Evolutionary conservation across 1,139 yeast genomes (phyloP).

Genomic region (Magnusiomyces tetraspermus): DNA sequence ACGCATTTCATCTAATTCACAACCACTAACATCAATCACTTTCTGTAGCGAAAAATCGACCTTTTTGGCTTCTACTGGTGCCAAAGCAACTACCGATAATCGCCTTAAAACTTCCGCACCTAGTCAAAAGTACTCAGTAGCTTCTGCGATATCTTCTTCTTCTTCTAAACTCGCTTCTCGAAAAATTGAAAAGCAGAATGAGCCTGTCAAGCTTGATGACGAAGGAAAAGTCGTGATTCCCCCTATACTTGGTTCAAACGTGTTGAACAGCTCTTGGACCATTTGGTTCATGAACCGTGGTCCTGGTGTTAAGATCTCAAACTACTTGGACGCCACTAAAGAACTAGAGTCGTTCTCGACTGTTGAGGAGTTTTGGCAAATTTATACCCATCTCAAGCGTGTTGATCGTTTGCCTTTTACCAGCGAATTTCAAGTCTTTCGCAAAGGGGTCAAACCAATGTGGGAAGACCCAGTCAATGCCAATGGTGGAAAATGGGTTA

Average conservation of each 20-base stretch:
- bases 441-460: conserved; percentile 55
- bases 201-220: conserved; percentile 7
- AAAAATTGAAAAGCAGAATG: not conserved
- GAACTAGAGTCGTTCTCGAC: conserved; percentile 33
- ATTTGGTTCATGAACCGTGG: conserved; percentile 34
- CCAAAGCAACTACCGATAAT: conserved; percentile 4
- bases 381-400: conserved; percentile 41
- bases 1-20: too few species aligned
- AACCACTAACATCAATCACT: too few species aligned
- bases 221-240: conserved; percentile 17
- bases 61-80: conserved; percentile 24
- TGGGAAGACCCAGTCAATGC: conserved; percentile 64
- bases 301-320: conserved; percentile 30
- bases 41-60: conserved; percentile 20
- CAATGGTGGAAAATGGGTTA: conserved; percentile 60
- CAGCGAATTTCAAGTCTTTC: conserved; percentile 52
- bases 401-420: conserved; percentile 44
- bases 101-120: not conserved
- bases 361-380: conserved; percentile 55
- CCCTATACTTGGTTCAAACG: conserved; percentile 18
- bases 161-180: not conserved
- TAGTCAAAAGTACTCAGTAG: not conserved
- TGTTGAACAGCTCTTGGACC: conserved; percentile 27
- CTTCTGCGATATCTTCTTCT: not conserved
- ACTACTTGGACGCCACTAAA: conserved; percentile 31